Evolutionary conservation across 1,284 basidiomycete genomes (phyloP).

Genomic region (Phlebopus sp.): DNA sequence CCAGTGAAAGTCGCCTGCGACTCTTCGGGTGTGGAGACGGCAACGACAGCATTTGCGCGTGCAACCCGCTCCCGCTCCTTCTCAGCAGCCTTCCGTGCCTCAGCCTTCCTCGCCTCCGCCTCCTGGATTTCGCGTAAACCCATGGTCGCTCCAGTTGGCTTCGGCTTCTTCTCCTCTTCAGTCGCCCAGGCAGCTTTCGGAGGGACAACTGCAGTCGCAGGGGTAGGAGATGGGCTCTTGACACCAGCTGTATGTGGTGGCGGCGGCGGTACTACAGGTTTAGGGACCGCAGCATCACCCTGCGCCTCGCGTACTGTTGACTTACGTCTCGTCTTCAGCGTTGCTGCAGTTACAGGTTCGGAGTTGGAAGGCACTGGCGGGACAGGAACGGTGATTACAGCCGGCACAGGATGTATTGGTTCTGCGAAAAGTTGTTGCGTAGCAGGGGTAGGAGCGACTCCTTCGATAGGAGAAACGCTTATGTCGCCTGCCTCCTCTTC

Average conservation of each 20-base stretch:
- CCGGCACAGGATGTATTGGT: conserved; percentile 12
- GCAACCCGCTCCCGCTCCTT: conserved; percentile 61
- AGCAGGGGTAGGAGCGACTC: conserved; percentile 8
- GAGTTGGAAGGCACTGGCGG: conserved; percentile 5
- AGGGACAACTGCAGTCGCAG: conserved; percentile 27
- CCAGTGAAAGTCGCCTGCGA: conserved; percentile 55
- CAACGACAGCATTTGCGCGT: conserved; percentile 44
- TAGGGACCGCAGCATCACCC: conserved; percentile 22
- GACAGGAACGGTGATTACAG: conserved; percentile 9
- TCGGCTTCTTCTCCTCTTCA: conserved; percentile 63
- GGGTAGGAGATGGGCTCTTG: conserved; percentile 27
- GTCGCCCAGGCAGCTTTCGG: conserved; percentile 59
- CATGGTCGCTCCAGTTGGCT: conserved; percentile 44
- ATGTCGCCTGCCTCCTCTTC: conserved; percentile 17
- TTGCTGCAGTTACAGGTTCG: conserved; percentile 7
- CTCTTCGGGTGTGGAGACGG: conserved; percentile 46
- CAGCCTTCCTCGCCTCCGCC: conserved; percentile 80
- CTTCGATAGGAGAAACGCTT: conserved; percentile 14
- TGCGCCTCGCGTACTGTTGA: conserved; percentile 27
- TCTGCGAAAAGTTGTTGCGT: conserved; percentile 15
- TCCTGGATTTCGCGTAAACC: conserved; percentile 96
- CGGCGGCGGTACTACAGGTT: conserved; percentile 15
- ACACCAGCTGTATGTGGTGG: conserved; percentile 8
- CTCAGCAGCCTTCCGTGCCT: conserved; percentile 68
- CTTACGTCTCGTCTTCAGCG: conserved; percentile 31